Evolutionary conservation across 345 rosid species (phyloP).

Genomic region (Crucihimalaya himalaica): DNA sequence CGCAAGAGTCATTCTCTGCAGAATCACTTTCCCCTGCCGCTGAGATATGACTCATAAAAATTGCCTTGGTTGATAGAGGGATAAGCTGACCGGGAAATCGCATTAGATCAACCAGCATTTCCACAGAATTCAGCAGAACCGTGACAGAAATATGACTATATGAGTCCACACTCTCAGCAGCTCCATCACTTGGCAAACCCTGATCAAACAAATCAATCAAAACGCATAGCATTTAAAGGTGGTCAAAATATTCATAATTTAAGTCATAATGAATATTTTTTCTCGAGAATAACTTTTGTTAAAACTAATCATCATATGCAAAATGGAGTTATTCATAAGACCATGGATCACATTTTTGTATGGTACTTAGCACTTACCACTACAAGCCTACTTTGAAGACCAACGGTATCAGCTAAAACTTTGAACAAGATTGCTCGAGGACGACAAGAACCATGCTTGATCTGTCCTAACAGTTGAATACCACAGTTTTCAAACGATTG

Average conservation of each 20-base stretch:
- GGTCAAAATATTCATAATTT: constrained; percentile 18
- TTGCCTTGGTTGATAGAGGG: constrained; percentile 80
- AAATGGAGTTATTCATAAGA: constrained; percentile 1
- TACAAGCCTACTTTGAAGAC: constrained; percentile 87
- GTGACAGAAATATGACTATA: constrained; percentile 88
- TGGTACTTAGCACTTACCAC: constrained; percentile 64
- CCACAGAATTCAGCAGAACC: constrained; percentile 81
- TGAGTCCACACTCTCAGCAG: constrained; percentile 71
- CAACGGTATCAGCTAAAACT: constrained; percentile 93
- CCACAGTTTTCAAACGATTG: constrained; percentile 67
- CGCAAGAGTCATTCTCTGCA: constrained; percentile 98
- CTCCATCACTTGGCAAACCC: constrained; percentile 97
- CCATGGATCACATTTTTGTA: constrained; percentile 7
- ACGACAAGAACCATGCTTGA: constrained; percentile 88
- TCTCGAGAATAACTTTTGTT: constrained; percentile 8
- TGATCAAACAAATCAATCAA: constrained; percentile 33
- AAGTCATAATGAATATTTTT: constrained; percentile 11
- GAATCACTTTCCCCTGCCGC: constrained; percentile 99
- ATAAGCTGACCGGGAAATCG: constrained; percentile 95
- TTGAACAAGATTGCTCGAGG: constrained; percentile 93
- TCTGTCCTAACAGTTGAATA: constrained; percentile 91
- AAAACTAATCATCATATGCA: constrained; percentile 25
- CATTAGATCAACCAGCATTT: constrained; percentile 94
- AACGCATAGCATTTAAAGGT: constrained; percentile 13
- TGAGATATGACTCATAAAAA: constrained; percentile 83